Evolutionary conservation across 306 rosid genomes (phyloP).

Genomic region (Betula pendula): DNA sequence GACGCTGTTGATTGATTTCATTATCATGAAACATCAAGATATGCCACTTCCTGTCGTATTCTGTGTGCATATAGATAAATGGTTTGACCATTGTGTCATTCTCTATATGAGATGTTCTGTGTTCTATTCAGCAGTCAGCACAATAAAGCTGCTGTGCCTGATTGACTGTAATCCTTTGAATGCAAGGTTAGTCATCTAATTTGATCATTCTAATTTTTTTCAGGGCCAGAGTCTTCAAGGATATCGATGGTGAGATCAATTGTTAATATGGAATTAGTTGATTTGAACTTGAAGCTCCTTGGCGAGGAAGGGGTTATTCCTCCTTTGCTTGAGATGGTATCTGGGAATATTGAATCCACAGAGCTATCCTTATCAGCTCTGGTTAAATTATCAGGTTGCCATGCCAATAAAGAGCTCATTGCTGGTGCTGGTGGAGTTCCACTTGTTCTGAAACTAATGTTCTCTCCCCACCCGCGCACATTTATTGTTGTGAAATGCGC

Average conservation of each 20-base stretch:
- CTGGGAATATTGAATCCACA: conserved; percentile 48
- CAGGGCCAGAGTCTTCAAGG: conserved; percentile 73
- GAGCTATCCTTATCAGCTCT: conserved; percentile 58
- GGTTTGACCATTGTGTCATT: too few relatives aligned
- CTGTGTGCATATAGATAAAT: neutral
- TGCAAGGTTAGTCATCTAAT: conserved; percentile 5
- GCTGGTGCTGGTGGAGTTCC: conserved; percentile 67
- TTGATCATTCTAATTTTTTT: conserved; percentile 30
- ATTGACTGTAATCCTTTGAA: conserved; percentile 1
- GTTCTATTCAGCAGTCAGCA: neutral
- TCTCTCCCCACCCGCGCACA: conserved; percentile 42
- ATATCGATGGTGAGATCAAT: conserved; percentile 54
- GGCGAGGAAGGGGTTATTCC: conserved; percentile 75
- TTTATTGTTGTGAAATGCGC: conserved; percentile 50
- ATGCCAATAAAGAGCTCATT: conserved; percentile 56
- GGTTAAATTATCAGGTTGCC: conserved; percentile 54
- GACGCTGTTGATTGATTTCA: neutral
- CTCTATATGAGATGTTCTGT: neutral
- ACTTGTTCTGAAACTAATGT: conserved; percentile 49
- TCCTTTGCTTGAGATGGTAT: conserved; percentile 68
- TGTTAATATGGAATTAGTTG: conserved; percentile 49
- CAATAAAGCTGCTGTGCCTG: conserved; percentile 5
- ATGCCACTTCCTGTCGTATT: neutral
- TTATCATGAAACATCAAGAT: neutral
- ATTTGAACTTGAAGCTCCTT: conserved; percentile 55